These are phyloP conservation scores for Populus euphratica DNA, from an alignment of 345 rosid species.

Conservation along the genomic window DNA sequence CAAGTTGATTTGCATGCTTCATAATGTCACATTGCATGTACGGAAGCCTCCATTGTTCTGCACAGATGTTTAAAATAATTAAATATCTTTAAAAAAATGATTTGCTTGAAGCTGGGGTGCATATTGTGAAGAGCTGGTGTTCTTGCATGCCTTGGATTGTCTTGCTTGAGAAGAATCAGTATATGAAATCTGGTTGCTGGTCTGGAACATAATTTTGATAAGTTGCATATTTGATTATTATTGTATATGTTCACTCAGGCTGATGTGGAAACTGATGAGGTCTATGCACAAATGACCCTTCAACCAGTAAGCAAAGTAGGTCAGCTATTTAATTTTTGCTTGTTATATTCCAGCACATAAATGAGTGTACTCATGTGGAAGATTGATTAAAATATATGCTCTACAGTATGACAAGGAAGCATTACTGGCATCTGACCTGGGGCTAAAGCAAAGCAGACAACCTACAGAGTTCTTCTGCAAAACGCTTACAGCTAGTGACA, in stretches of 20 bases:
- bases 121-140: background rate
- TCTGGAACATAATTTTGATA: background rate
- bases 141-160: background rate
- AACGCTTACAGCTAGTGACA: conserved; percentile 94
- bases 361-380: background rate
- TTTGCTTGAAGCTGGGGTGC: background rate
- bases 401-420: conserved; percentile 87
- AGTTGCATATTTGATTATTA: background rate
- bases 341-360: background rate
- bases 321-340: conserved; percentile 29
- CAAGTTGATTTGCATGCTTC: conserved; percentile 68
- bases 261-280: conserved; percentile 71
- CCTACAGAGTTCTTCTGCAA: conserved; percentile 96
- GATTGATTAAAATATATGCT: conserved; percentile 15
- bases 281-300: conserved; percentile 79
- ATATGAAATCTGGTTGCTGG: background rate
- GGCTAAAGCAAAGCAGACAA: conserved; percentile 69
- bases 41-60: conserved; percentile 16
- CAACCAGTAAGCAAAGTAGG: conserved; percentile 77
- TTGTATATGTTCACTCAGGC: conserved; percentile 42
- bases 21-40: conserved; percentile 67
- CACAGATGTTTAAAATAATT: background rate
- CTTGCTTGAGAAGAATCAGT: background rate
- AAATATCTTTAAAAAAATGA: background rate
- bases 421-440: conserved; percentile 74